phyloP scores from a whole-genome alignment of 1,284 basidiomycete genomes.

The Phellinidium pouzarii region DNA sequence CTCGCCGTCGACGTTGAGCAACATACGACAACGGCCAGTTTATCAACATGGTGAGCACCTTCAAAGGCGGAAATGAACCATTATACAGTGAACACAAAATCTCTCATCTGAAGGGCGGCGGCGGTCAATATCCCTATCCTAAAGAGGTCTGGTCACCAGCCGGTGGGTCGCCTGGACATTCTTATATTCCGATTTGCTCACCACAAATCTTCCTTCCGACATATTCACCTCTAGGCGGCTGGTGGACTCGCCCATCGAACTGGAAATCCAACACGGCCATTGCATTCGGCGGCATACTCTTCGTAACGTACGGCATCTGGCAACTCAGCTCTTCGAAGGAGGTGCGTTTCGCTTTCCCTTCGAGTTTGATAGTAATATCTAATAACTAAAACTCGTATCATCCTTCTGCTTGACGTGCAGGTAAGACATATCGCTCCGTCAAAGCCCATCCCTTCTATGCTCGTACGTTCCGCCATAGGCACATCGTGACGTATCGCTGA shows the following conservation, averaged over 20 bases:
- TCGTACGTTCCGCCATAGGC: constrained; percentile 32
- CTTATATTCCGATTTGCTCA: background rate
- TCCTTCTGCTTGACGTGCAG: constrained; percentile 13
- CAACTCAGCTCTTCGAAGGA: constrained; percentile 57
- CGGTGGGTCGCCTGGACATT: constrained; percentile 19
- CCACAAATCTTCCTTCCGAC: background rate
- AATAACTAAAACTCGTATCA: constrained; percentile 4
- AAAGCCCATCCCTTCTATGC: constrained; percentile 58
- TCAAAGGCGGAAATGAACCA: background rate
- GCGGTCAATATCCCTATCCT: constrained; percentile 28
- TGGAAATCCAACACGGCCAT: constrained; percentile 66
- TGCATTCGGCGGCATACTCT: constrained; percentile 50
- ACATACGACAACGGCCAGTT: background rate
- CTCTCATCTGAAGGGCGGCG: constrained; percentile 24
- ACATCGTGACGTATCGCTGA: background rate
- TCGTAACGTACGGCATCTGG: constrained; percentile 53
- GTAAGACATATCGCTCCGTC: constrained; percentile 35
- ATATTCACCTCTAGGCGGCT: constrained; percentile 45
- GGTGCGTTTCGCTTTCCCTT: constrained; percentile 32
- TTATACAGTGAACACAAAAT: background rate
- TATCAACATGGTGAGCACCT: constrained; percentile 2
- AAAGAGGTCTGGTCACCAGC: constrained; percentile 29
- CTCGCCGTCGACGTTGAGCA: background rate
- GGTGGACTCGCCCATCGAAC: constrained; percentile 67
- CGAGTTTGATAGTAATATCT: constrained; percentile 19